Evolutionary conservation across 805 yeast species (phyloP).

Genomic region (Candida namnaoensis): DNA sequence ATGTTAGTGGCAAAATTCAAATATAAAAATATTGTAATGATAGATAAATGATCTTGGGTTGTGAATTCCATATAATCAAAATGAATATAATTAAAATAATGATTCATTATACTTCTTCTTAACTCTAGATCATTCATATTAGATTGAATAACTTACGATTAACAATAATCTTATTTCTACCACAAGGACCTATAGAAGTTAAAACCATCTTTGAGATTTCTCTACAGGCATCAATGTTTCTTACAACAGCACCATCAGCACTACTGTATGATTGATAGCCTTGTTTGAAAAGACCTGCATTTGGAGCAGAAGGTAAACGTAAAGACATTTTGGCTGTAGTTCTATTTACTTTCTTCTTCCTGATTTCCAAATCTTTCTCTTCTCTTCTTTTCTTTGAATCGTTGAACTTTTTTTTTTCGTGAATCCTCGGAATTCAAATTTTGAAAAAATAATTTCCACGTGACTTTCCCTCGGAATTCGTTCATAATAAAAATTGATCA

Average conservation of each 20-base stretch:
- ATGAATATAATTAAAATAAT: no score
- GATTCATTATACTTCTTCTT: no score
- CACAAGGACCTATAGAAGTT: constrained; percentile 96
- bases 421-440: background rate
- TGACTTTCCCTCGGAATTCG: background rate
- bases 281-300: constrained; percentile 88
- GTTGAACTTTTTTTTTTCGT: background rate
- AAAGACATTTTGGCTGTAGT: constrained; percentile 55
- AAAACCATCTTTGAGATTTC: constrained; percentile 88
- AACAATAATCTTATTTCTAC: constrained; percentile 92
- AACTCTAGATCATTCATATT: no score
- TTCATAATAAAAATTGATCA: background rate
- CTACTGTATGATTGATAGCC: constrained; percentile 83
- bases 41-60: no score
- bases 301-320: constrained; percentile 87
- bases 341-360: background rate
- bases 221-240: constrained; percentile 90
- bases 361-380: background rate
- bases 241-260: constrained; percentile 89
- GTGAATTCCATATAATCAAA: no score
- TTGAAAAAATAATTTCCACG: background rate
- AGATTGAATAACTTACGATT: constrained; percentile 29
- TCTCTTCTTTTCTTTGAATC: background rate
- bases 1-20: constrained; percentile 10
- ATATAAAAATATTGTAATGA: no score